Conservation (phyloP, 2,329 filamentous ascomycete species). For the Trichoderma citrinoviride region DNA sequence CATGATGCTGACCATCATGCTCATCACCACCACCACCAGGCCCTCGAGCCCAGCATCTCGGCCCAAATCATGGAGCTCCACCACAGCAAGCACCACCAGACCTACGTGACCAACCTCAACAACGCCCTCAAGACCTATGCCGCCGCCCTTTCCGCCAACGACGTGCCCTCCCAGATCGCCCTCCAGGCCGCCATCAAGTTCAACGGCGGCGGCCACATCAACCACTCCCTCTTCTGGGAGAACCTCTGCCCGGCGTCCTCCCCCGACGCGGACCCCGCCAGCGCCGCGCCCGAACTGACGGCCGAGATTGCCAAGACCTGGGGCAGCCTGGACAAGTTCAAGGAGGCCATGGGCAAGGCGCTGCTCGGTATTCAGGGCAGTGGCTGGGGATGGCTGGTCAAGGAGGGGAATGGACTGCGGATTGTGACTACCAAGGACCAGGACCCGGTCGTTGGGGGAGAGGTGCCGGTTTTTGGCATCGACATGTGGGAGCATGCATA, state of each 20-base stretch:
- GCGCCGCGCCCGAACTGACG: constrained; percentile 58
- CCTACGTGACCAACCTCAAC: constrained; percentile 76
- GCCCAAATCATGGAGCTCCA: constrained; percentile 79
- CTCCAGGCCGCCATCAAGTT: constrained; percentile 76
- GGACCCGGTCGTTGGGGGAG: constrained; percentile 65
- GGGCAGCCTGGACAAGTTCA: constrained; percentile 66
- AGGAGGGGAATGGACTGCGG: constrained; percentile 58
- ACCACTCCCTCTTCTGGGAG: constrained; percentile 91
- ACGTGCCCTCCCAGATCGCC: constrained; percentile 62
- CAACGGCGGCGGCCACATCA: constrained; percentile 89
- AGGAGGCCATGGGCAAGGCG: constrained; percentile 61
- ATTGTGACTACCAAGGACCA: constrained; percentile 86
- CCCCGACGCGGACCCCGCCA: constrained; percentile 53
- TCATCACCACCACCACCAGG: constrained; percentile 50
- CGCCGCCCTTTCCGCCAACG: constrained; percentile 52
- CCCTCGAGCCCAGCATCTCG: constrained; percentile 71
- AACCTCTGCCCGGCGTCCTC: constrained; percentile 65
- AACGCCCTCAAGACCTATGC: constrained; percentile 59
- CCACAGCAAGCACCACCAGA: constrained; percentile 75
- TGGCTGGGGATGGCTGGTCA: constrained; percentile 85
- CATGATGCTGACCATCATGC: too few relatives aligned
- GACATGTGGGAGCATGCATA: constrained; percentile 97
- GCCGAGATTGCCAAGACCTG: constrained; percentile 63
- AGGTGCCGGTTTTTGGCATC: constrained; percentile 70
- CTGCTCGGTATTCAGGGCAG: constrained; percentile 75